A percentile compares a stretch with the other conserved stretches of the same genome.
Evolutionary conservation across 306 rosid species (phyloP).

Genomic region (Luffa acutangula): DNA sequence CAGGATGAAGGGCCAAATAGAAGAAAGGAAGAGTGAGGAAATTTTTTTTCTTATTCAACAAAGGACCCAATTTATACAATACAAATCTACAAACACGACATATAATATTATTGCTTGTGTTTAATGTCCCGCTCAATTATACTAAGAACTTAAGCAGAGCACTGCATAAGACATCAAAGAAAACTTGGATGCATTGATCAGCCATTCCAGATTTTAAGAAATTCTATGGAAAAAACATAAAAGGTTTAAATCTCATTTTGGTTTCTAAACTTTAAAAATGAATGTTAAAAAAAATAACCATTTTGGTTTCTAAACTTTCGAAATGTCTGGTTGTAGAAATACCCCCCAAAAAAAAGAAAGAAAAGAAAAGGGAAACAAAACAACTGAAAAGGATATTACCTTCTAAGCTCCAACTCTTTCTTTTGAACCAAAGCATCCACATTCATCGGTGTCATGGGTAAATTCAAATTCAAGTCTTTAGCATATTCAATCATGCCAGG

Average conservation of each 20-base stretch:
- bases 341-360: neutral
- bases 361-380: neutral
- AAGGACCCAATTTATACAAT: neutral
- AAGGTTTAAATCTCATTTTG: neutral
- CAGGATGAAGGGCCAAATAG: neutral
- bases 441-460: conserved; percentile 29
- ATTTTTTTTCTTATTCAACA: neutral
- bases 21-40: neutral
- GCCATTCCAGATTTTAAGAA: neutral
- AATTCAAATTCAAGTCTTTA: conserved; percentile 35
- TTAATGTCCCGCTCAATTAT: neutral
- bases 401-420: conserved; percentile 48
- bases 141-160: neutral
- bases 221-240: neutral
- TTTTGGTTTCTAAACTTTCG: neutral
- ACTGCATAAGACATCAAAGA: neutral
- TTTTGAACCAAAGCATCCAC: conserved; percentile 36
- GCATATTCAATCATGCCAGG: conserved; percentile 55
- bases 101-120: neutral
- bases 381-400: conserved; percentile 19
- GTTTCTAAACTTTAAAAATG: neutral
- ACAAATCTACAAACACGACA: neutral
- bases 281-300: too few relatives aligned
- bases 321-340: neutral
- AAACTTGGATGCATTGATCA: neutral